Conservation (phyloP, 2,329 filamentous ascomycete genomes). For the Myriosclerotinia duriaeana region DNA sequence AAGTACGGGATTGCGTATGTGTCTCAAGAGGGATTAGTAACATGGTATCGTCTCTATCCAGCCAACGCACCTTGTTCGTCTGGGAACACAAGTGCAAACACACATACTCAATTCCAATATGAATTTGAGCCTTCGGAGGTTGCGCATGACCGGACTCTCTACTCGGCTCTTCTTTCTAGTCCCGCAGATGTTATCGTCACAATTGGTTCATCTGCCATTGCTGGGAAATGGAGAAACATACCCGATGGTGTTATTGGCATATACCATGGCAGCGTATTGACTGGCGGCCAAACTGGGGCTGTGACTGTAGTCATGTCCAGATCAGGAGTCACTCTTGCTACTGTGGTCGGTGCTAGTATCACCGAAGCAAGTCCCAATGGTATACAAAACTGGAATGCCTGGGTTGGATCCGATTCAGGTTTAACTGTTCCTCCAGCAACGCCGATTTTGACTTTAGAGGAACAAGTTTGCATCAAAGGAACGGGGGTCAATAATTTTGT, state of each 20-base stretch:
- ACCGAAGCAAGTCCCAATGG: neutral
- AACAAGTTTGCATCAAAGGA: slow-evolving; percentile 27
- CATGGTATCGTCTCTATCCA: slow-evolving; percentile 3
- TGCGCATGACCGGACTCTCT: too few relatives aligned
- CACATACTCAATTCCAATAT: too few relatives aligned
- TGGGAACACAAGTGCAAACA: too few relatives aligned
- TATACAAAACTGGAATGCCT: neutral
- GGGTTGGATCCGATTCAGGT: neutral
- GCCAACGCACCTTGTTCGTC: too few relatives aligned
- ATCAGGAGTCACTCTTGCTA: neutral
- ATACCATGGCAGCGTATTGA: too few relatives aligned
- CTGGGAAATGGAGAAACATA: too few relatives aligned
- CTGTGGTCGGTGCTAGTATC: neutral
- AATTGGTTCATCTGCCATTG: too few relatives aligned
- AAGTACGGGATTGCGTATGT: neutral
- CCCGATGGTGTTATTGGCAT: too few relatives aligned
- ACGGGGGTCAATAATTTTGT: slow-evolving; percentile 40
- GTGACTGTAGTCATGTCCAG: neutral
- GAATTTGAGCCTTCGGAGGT: too few relatives aligned
- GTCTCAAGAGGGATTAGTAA: neutral
- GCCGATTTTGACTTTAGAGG: neutral
- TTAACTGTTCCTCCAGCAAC: neutral
- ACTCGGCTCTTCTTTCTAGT: too few relatives aligned
- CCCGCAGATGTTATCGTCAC: too few relatives aligned
- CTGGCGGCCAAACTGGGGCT: too few relatives aligned